Conservation (phyloP, 257 asterid species). For the Penstemon davidsonii region DNA sequence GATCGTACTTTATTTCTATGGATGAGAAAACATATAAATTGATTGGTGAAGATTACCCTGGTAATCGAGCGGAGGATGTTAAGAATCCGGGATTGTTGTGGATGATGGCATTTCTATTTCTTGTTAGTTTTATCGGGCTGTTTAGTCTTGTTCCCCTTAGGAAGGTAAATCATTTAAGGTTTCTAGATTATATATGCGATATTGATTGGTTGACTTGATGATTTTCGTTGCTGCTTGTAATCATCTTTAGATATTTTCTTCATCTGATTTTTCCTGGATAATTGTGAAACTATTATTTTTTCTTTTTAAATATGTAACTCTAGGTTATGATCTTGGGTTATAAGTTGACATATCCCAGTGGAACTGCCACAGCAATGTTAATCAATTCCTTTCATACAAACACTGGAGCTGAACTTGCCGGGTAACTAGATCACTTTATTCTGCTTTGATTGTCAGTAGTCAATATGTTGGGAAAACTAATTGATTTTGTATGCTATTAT, state of each 20-base stretch:
- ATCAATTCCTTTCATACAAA: slow-evolving; percentile 93
- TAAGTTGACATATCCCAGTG: slow-evolving; percentile 90
- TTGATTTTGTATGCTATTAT: background rate
- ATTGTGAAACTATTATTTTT: no score
- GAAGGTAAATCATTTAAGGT: slow-evolving; percentile 47
- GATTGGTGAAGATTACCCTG: slow-evolving; percentile 92
- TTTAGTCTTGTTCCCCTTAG: slow-evolving; percentile 95
- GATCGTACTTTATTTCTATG: slow-evolving; percentile 90
- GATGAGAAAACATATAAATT: slow-evolving; percentile 88
- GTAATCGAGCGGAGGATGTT: slow-evolving; percentile 89
- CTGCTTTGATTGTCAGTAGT: slow-evolving; percentile 4
- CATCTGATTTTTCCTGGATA: no score
- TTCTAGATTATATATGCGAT: background rate
- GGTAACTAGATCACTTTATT: slow-evolving; percentile 41
- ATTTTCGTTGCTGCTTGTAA: background rate
- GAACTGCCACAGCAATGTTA: slow-evolving; percentile 98
- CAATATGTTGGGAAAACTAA: slow-evolving; percentile 6
- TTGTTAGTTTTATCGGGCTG: slow-evolving; percentile 90
- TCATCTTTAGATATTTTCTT: background rate
- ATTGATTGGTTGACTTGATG: background rate
- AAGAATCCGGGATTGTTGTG: slow-evolving; percentile 87
- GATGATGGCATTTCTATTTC: slow-evolving; percentile 89
- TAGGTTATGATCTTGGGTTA: slow-evolving; percentile 94
- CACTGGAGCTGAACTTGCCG: slow-evolving; percentile 96
- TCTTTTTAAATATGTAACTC: slow-evolving; percentile 15